Percentiles rank a stretch among this genome's conserved stretches.
phyloP scores from a whole-genome alignment of 1,139 yeast species.

The Yamadazyma diddensiae region DNA sequence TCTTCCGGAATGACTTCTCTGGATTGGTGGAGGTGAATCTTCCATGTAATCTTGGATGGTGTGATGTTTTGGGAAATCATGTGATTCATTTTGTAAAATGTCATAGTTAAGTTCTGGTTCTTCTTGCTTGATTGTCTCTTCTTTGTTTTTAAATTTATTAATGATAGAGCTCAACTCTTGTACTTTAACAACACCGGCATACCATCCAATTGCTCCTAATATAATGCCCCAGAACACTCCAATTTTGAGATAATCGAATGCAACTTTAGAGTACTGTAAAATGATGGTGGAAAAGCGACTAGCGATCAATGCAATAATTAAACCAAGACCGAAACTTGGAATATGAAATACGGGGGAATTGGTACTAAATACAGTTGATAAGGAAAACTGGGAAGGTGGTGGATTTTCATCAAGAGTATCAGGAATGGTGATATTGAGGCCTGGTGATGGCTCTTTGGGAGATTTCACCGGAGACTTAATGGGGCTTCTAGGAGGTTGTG shows the following conservation, averaged over 20 bases:
- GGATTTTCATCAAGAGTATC: neutral
- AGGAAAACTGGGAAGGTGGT: neutral
- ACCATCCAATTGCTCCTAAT: slow-evolving; percentile 29
- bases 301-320: slow-evolving; percentile 20
- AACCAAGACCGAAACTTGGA: slow-evolving; percentile 35
- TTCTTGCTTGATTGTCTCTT: neutral
- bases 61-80: slow-evolving; percentile 1
- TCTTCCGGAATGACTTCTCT: slow-evolving; percentile 6
- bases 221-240: slow-evolving; percentile 25
- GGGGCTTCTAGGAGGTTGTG: slow-evolving; percentile 4
- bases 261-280: slow-evolving; percentile 18
- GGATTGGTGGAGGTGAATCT: slow-evolving; percentile 7
- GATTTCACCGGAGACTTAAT: slow-evolving; percentile 1
- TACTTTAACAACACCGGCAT: slow-evolving; percentile 26
- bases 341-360: slow-evolving; percentile 19
- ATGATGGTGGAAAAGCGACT: slow-evolving; percentile 22
- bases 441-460: slow-evolving; percentile 7
- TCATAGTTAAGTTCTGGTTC: neutral
- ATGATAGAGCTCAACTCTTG: slow-evolving; percentile 17
- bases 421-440: slow-evolving; percentile 7
- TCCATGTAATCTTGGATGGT: slow-evolving; percentile 6
- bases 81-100: neutral
- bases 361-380: slow-evolving; percentile 3
- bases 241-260: slow-evolving; percentile 22
- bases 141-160: neutral